phyloP scores from a whole-genome alignment of 2,329 filamentous ascomycete genomes.

The Neurospora crassa region DNA sequence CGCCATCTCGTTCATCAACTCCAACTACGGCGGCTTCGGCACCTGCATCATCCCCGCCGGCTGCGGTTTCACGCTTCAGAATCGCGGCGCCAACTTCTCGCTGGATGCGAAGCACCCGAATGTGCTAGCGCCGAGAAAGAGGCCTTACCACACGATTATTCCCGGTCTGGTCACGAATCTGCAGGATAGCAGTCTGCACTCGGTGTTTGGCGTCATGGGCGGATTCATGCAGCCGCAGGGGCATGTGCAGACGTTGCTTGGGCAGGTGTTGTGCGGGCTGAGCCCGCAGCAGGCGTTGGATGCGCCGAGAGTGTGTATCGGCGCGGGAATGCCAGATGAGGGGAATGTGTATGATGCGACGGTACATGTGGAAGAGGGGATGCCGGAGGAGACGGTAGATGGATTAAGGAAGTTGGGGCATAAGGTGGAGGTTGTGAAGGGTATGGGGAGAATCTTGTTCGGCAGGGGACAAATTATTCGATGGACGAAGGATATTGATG shows the following conservation, averaged over 20 bases:
- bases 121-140: constrained; percentile 66
- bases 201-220: constrained; percentile 93
- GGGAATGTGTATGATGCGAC: constrained; percentile 49
- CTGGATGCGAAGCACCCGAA: constrained; percentile 69
- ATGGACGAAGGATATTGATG: constrained; percentile 53
- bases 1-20: constrained; percentile 94
- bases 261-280: constrained; percentile 73
- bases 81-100: constrained; percentile 81
- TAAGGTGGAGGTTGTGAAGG: constrained; percentile 57
- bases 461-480: constrained; percentile 82
- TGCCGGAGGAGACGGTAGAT: constrained; percentile 56
- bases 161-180: constrained; percentile 79
- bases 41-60: constrained; percentile 74
- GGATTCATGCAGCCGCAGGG: constrained; percentile 98
- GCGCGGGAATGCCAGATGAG: constrained; percentile 57
- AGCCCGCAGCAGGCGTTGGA: constrained; percentile 85
- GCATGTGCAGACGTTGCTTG: constrained; percentile 85
- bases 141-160: constrained; percentile 97
- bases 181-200: constrained; percentile 64
- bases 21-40: constrained; percentile 84
- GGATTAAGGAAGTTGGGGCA: constrained; percentile 65
- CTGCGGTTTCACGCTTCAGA: constrained; percentile 90
- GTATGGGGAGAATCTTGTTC: constrained; percentile 59
- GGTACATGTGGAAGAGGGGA: constrained; percentile 77
- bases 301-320: constrained; percentile 82